A percentile compares a stretch with the other conserved stretches of the same genome.
These are phyloP conservation scores for Erodium maritimum DNA, from an alignment of 345 rosid species.

Conservation along the genomic window DNA sequence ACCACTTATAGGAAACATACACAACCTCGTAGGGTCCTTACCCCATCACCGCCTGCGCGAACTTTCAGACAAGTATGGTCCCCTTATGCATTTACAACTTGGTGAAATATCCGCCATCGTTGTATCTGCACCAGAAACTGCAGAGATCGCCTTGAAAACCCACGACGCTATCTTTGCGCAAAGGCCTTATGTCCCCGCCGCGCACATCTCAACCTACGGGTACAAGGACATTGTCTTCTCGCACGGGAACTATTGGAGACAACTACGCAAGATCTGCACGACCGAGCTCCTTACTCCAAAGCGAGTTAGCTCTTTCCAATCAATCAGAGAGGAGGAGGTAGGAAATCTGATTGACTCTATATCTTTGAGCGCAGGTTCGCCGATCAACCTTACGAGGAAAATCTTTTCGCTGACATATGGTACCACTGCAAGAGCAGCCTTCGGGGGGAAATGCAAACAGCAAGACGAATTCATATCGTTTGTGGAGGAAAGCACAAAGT, in stretches of 20 bases:
- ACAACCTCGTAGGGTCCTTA: not conserved
- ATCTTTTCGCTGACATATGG: not conserved
- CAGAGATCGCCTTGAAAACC: not conserved
- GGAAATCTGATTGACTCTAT: not conserved
- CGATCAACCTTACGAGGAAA: not conserved
- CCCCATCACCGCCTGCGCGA: not conserved
- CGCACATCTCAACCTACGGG: not conserved
- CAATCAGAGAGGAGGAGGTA: conserved; percentile 4
- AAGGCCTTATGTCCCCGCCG: not conserved
- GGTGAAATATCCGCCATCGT: not conserved
- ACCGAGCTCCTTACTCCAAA: conserved; percentile 2
- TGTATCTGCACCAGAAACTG: not conserved
- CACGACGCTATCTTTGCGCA: not conserved
- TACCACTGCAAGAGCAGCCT: conserved; percentile 1
- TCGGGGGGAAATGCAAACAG: not conserved
- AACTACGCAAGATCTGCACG: conserved; percentile 2
- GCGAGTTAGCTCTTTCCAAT: conserved; percentile 1
- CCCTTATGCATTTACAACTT: not conserved
- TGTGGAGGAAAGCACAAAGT: not conserved
- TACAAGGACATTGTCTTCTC: not conserved
- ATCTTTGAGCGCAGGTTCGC: not conserved
- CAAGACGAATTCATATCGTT: not conserved
- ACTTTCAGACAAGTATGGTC: not conserved
- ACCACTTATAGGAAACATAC: not conserved
- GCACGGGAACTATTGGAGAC: conserved; percentile 11